A percentile compares a stretch with the other conserved stretches of the same genome.
Evolutionary conservation across 2,329 filamentous ascomycete genomes (phyloP).

Genomic region (Beauveria medogensis): DNA sequence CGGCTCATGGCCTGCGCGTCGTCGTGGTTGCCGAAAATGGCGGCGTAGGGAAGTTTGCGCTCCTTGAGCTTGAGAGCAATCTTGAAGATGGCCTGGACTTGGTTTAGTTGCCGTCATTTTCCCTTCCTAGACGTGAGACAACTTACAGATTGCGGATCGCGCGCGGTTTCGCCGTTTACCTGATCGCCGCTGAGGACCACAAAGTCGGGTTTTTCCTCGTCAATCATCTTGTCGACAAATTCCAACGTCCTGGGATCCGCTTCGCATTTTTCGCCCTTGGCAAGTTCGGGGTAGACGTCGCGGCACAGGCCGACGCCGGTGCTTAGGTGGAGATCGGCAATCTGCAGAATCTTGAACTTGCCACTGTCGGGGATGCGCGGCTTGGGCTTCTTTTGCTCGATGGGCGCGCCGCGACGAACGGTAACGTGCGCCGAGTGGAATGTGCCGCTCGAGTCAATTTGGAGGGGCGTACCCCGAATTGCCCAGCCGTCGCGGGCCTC

Average conservation of each 20-base stretch:
- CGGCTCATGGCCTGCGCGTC: conserved; percentile 80
- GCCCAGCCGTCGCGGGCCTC: conserved; percentile 84
- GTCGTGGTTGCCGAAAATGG: conserved; percentile 96
- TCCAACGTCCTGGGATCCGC: conserved; percentile 87
- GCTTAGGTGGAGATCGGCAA: conserved; percentile 88
- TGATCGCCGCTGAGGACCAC: conserved; percentile 91
- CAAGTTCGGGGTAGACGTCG: conserved; percentile 69
- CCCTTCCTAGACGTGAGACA: neutral
- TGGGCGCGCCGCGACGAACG: conserved; percentile 62
- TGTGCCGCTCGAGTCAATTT: conserved; percentile 56
- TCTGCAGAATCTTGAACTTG: conserved; percentile 94
- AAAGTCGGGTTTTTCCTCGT: conserved; percentile 89
- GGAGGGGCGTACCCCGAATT: conserved; percentile 63
- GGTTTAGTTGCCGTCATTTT: conserved; percentile 16
- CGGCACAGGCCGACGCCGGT: conserved; percentile 82
- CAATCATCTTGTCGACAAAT: conserved; percentile 74
- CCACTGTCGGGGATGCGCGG: conserved; percentile 80
- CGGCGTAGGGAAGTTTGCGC: conserved; percentile 83
- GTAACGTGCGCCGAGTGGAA: conserved; percentile 67
- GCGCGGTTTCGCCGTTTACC: conserved; percentile 87
- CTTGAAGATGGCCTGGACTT: conserved; percentile 71
- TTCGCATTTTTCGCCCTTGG: conserved; percentile 72
- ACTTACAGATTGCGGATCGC: conserved; percentile 75
- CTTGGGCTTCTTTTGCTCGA: conserved; percentile 57
- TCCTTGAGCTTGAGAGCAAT: conserved; percentile 76